These are phyloP conservation scores for Stachybotrys chlorohalonatus DNA, from an alignment of 2,329 filamentous ascomycete genomes.

Conservation along the genomic window DNA sequence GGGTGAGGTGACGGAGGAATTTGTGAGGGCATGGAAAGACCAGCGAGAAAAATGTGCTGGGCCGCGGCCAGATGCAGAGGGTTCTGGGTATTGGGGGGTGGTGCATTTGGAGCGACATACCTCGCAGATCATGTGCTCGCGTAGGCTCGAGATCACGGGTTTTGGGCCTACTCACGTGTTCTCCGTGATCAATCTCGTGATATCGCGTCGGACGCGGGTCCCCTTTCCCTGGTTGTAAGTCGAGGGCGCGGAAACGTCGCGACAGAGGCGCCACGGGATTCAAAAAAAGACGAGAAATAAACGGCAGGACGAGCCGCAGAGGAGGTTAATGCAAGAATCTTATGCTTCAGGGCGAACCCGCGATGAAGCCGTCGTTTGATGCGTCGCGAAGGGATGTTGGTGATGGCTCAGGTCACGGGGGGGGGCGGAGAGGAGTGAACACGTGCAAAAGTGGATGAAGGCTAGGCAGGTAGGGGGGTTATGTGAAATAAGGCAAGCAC, in stretches of 20 bases:
- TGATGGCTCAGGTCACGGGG: not conserved
- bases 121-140: conserved; percentile 35
- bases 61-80: not conserved
- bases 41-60: too few relatives aligned
- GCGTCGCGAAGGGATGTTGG: not conserved
- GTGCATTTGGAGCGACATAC: conserved; percentile 26
- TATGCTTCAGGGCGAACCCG: not conserved
- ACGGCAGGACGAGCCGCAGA: not conserved
- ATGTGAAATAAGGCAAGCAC: not conserved
- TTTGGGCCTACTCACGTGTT: conserved; percentile 33
- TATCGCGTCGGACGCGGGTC: conserved; percentile 27
- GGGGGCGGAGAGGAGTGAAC: not conserved
- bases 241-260: conserved; percentile 6
- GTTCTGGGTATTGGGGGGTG: not conserved
- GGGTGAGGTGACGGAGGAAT: too few relatives aligned
- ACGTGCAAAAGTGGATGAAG: not conserved
- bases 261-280: conserved; percentile 10
- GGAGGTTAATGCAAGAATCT: not conserved
- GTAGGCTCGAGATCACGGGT: conserved; percentile 32
- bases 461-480: not conserved
- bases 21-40: too few relatives aligned
- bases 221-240: conserved; percentile 18
- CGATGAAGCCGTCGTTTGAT: not conserved
- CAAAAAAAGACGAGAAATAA: not conserved
- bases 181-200: conserved; percentile 38